Percentiles rank a stretch among this genome's conserved stretches.
phyloP scores from a whole-genome alignment of 192 early-diverging fungal species.

The Backusella psychrophila region DNA sequence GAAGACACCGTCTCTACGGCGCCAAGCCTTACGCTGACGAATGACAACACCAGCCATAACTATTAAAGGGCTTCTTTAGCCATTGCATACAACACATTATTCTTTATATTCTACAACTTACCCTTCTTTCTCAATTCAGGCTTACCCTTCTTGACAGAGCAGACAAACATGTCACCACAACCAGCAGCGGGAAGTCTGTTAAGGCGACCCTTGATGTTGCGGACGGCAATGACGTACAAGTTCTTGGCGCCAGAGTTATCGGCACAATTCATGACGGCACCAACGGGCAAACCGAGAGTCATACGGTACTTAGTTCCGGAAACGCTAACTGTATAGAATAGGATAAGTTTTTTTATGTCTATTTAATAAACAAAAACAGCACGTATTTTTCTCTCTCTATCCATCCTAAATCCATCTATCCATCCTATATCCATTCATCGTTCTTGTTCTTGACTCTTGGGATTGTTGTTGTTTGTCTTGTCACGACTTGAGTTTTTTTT shows the following conservation, averaged over 20 bases:
- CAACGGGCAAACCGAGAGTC: conserved; percentile 92
- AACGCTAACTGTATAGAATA: conserved; percentile 57
- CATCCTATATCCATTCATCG: not conserved
- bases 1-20: conserved; percentile 97
- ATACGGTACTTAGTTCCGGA: conserved; percentile 98
- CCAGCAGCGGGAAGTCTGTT: conserved; percentile 97
- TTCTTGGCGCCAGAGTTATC: conserved; percentile 99
- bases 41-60: conserved; percentile 99
- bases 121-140: conserved; percentile 99
- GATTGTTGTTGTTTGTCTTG: not conserved
- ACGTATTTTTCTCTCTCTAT: not conserved
- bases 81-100: too few species aligned
- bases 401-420: conserved; percentile 6
- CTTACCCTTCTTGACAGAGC: conserved; percentile 99
- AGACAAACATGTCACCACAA: conserved; percentile 99
- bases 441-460: not conserved
- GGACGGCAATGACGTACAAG: conserved; percentile 98
- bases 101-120: conserved; percentile 29
- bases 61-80: conserved; percentile 17
- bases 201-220: conserved; percentile 91
- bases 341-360: not conserved
- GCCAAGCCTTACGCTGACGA: conserved; percentile 99
- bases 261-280: conserved; percentile 99
- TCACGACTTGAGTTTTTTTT: not conserved
- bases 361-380: not conserved